phyloP scores from a whole-genome alignment of 805 yeast genomes.

The Brettanomyces bruxellensis region DNA sequence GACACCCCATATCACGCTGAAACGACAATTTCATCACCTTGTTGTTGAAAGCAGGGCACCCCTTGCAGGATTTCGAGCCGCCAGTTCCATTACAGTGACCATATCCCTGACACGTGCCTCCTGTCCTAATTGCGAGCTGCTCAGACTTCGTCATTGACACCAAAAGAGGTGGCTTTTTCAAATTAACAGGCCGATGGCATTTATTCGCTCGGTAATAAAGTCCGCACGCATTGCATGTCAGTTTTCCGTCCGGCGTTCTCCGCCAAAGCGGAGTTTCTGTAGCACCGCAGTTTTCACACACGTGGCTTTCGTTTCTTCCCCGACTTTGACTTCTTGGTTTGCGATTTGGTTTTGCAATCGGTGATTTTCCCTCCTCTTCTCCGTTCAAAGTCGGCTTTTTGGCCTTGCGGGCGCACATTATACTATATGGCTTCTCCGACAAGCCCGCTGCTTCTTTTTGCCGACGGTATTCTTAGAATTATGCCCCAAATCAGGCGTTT shows the following conservation, averaged over 20 bases:
- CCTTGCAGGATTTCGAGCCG: constrained; percentile 68
- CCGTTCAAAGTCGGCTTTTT: too few species aligned
- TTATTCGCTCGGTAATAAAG: constrained; percentile 48
- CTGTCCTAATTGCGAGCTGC: constrained; percentile 3
- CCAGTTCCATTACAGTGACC: constrained; percentile 87
- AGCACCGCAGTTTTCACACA: constrained; percentile 82
- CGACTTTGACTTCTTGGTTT: too few species aligned
- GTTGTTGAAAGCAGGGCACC: constrained; percentile 79
- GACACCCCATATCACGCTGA: background rate
- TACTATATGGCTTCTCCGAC: too few species aligned
- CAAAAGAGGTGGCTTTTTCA: constrained; percentile 49
- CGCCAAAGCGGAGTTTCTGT: constrained; percentile 79
- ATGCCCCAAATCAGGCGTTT: too few species aligned
- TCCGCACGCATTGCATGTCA: constrained; percentile 55
- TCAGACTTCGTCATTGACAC: constrained; percentile 32
- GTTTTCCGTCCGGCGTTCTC: constrained; percentile 45
- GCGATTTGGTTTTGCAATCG: too few species aligned
- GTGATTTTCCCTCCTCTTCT: too few species aligned
- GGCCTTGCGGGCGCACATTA: too few species aligned
- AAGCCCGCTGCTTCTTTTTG: too few species aligned
- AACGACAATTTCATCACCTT: constrained; percentile 27
- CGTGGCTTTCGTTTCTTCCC: constrained; percentile 16
- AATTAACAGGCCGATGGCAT: constrained; percentile 55
- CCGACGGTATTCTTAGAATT: too few species aligned
- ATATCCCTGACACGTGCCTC: constrained; percentile 62